Evolutionary conservation across 164 flowering plant genomes (phyloP).

Genomic region (Chloranthus sessilifolius): DNA sequence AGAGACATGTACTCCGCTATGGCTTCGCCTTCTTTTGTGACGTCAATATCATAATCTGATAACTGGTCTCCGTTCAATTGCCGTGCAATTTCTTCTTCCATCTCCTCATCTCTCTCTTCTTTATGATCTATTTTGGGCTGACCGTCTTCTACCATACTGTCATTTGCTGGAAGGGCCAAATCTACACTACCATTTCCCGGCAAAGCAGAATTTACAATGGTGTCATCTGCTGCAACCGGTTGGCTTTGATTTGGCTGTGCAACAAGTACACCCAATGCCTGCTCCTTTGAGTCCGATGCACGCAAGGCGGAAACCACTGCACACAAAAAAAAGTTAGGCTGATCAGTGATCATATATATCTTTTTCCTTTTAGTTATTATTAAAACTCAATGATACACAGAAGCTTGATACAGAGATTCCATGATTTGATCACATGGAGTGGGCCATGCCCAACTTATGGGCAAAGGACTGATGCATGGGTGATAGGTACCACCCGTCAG

Average conservation of each 20-base stretch:
- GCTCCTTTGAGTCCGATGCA: conserved; percentile 35
- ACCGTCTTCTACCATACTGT: conserved; percentile 9
- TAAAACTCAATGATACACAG: too few relatives aligned
- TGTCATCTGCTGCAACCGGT: conserved; percentile 5
- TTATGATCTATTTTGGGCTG: conserved; percentile 13
- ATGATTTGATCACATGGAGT: too few relatives aligned
- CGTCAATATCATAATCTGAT: conserved; percentile 75
- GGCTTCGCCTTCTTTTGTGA: conserved; percentile 87
- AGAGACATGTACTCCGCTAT: conserved; percentile 65
- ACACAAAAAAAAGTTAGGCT: too few relatives aligned
- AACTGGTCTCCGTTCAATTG: conserved; percentile 54
- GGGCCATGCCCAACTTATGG: too few relatives aligned
- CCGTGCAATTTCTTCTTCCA: conserved; percentile 63
- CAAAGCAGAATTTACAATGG: conserved; percentile 15
- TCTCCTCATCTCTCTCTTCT: conserved; percentile 60
- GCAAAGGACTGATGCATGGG: too few relatives aligned
- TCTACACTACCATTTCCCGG: conserved; percentile 4
- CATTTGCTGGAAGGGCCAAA: conserved; percentile 1
- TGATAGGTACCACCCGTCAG: too few relatives aligned
- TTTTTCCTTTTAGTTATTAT: too few relatives aligned
- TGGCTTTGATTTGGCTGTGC: conserved; percentile 13
- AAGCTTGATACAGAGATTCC: too few relatives aligned
- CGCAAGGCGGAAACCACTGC: conserved; percentile 56
- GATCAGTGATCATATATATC: too few relatives aligned
- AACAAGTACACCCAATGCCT: conserved; percentile 41